phyloP scores from a whole-genome alignment of 352 stramenopile species.

The Phytophthora constricta region DNA sequence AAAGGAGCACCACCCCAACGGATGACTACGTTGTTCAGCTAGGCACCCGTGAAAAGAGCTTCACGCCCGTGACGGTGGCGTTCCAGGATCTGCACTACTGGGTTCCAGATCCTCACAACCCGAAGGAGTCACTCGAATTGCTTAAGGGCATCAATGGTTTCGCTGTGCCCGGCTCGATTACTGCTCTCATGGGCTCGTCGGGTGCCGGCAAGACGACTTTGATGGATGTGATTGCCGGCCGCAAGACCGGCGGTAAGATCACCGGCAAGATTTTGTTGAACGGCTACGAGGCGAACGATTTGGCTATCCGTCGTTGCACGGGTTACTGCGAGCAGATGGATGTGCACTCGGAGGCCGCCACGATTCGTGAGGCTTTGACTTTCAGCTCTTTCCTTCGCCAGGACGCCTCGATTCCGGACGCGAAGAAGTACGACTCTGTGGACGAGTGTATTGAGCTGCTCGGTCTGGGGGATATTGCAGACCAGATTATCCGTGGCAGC shows the following conservation, averaged over 20 bases:
- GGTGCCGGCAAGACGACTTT: slow-evolving; percentile 36
- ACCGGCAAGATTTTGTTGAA: slow-evolving; percentile 84
- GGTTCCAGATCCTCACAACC: slow-evolving; percentile 21
- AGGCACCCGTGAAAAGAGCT: slow-evolving; percentile 19
- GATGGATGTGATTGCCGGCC: slow-evolving; percentile 91
- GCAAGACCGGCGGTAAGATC: slow-evolving; percentile 83
- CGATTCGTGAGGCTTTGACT: slow-evolving; percentile 40
- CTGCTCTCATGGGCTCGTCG: slow-evolving; percentile 48
- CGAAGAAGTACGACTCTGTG: neutral
- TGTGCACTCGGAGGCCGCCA: slow-evolving; percentile 25
- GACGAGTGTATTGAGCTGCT: neutral
- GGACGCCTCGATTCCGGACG: neutral
- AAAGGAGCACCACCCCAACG: neutral
- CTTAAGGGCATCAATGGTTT: slow-evolving; percentile 48
- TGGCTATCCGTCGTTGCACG: slow-evolving; percentile 26
- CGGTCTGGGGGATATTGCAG: neutral
- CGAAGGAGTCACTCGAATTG: slow-evolving; percentile 34
- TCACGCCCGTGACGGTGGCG: slow-evolving; percentile 39
- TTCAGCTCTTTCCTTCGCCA: slow-evolving; percentile 77
- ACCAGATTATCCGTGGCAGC: neutral
- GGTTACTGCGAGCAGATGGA: slow-evolving; percentile 33
- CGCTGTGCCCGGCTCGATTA: slow-evolving; percentile 40
- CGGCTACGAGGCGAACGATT: slow-evolving; percentile 48
- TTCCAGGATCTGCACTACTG: slow-evolving; percentile 42
- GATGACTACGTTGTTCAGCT: slow-evolving; percentile 1